A percentile compares a stretch with the other conserved stretches of the same genome.
These are phyloP conservation scores for Elsinoe arachidis DNA, from an alignment of 2,329 filamentous ascomycete species.

Conservation along the genomic window DNA sequence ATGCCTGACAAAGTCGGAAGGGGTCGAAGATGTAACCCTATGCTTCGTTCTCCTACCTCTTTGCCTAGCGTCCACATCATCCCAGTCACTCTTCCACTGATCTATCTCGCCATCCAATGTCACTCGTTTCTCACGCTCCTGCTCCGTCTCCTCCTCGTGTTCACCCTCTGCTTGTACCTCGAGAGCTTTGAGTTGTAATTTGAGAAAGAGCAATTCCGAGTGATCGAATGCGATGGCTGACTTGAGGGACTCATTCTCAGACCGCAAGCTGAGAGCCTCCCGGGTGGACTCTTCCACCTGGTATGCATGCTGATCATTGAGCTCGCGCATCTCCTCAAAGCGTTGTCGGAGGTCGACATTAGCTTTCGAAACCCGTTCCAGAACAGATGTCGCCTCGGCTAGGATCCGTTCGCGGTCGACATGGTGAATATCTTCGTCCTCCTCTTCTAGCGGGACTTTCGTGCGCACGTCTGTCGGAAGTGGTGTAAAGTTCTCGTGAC, in stretches of 20 bases:
- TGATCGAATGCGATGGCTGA: conserved; percentile 31
- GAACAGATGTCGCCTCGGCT: conserved; percentile 24
- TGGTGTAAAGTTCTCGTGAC: neutral
- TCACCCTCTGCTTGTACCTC: conserved; percentile 25
- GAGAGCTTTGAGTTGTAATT: conserved; percentile 31
- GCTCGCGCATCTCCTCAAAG: conserved; percentile 25
- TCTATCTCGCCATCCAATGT: conserved; percentile 25
- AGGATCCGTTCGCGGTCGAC: conserved; percentile 20
- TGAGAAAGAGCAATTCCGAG: conserved; percentile 31
- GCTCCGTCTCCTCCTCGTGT: conserved; percentile 14
- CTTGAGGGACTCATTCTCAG: conserved; percentile 31
- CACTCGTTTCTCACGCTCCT: conserved; percentile 17
- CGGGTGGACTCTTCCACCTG: conserved; percentile 26
- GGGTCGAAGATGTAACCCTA: conserved; percentile 19
- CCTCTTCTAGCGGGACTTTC: neutral
- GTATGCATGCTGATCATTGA: conserved; percentile 24
- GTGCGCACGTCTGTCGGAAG: neutral
- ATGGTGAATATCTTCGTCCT: conserved; percentile 13
- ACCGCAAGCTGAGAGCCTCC: conserved; percentile 25
- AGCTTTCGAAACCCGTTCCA: conserved; percentile 24
- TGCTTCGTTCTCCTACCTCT: conserved; percentile 24
- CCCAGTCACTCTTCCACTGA: conserved; percentile 30
- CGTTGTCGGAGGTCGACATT: conserved; percentile 26
- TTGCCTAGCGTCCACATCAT: conserved; percentile 26
- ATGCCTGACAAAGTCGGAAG: conserved; percentile 4